Base-by-base conservation (phyloP, 768 basidiomycete genomes). In the Amanita brunnescens region DNA sequence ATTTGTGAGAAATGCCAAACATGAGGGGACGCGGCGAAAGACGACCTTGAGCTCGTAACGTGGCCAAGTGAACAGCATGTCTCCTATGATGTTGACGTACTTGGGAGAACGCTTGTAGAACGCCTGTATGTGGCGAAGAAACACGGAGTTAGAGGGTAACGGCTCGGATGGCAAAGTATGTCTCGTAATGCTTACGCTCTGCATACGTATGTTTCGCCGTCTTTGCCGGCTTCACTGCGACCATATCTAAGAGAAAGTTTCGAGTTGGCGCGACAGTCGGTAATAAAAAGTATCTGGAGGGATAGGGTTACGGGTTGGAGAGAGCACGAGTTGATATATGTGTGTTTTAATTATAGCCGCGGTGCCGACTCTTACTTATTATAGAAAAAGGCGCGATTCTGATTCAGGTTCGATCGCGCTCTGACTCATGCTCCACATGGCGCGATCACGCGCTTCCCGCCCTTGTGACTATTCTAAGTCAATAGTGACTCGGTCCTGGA, bases 11-110 rank as follows among this genome's bases (percentile, higher is more conserved):
- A 39, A 20, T 33, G 30, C 20, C 32, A 37, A 30, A 9, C 20
- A 10, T 21, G 29, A 12, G n/a, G 40, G 16, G 34, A 10, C 12
- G 37, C 10, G 16, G 34, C 14, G 34, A 44, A 43, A 13, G 18
- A n/a, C 13, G 33, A 74, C 75, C 66, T 64, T 77, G 75, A 30
- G 75, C 72, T 20, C 73, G 62, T 13, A 79, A 57, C 3, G 73
- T 72, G 18, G 75, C 73, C 12, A 71, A 54, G 57, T 77, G 75
- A 6, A 79, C 59, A 13, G 67, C 62, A 55, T 72, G 68, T 44
- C 67, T 73, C 58, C 65, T 71, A 51, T 75, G 73, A 18, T 74
- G 71, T 51, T 66, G 67, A 55, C 76, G 74, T 29, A 72, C 53
- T 37, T 70, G 68, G 12, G 69, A 66, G 42, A 75, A 68, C 14